These are phyloP conservation scores for Cutaneotrichosporon sp. DNA, from an alignment of 1,284 basidiomycete species.

Conservation along the genomic window DNA sequence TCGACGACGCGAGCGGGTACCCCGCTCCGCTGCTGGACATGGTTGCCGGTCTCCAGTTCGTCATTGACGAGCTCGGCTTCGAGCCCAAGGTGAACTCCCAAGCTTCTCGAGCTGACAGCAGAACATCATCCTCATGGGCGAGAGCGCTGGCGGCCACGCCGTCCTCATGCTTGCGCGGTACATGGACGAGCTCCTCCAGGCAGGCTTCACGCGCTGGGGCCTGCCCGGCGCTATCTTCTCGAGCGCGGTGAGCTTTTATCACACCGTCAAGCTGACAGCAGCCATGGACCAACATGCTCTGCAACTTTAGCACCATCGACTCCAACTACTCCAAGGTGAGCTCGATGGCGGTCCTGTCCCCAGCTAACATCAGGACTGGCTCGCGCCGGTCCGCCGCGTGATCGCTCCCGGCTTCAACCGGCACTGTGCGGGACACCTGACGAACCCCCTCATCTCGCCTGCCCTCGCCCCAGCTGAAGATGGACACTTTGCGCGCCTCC, in stretches of 20 bases:
- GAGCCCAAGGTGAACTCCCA: constrained; percentile 21
- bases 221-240: constrained; percentile 16
- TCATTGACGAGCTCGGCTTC: constrained; percentile 20
- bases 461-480: constrained; percentile 8
- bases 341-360: fast-evolving
- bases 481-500: constrained; percentile 17
- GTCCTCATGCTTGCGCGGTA: constrained; percentile 18
- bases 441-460: constrained; percentile 19
- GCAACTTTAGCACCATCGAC: constrained; percentile 13
- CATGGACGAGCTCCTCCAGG: constrained; percentile 17
- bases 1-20: constrained; percentile 16
- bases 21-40: constrained; percentile 17
- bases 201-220: constrained; percentile 12
- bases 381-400: neutral
- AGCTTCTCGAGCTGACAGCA: constrained; percentile 5
- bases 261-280: neutral
- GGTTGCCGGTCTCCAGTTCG: constrained; percentile 20
- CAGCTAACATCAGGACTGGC: constrained; percentile 18
- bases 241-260: constrained; percentile 5
- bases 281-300: constrained; percentile 18
- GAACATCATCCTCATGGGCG: constrained; percentile 22
- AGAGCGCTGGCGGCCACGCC: constrained; percentile 18
- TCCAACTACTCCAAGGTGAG: constrained; percentile 18
- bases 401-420: constrained; percentile 8
- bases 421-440: constrained; percentile 8